Base-by-base conservation (phyloP, 2,329 filamentous ascomycete species). In the Pseudomassariella vexata region DNA sequence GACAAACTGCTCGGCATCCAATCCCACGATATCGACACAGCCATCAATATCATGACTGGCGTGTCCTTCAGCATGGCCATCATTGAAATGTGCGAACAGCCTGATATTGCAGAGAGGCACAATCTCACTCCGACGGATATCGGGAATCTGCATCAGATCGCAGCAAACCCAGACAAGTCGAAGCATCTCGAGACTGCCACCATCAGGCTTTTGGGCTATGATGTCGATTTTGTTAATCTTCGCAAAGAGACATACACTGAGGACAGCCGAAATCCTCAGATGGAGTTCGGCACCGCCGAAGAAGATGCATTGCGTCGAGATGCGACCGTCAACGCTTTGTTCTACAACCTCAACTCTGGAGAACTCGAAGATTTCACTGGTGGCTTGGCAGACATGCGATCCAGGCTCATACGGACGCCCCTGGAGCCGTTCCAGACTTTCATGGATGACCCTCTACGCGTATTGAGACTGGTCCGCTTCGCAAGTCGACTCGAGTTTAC, bases 161-260 rank as follows among this genome's bases (percentile, higher is more conserved):
- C 83, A 32, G 82, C 82, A 36, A 96, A 96, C 55, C 90, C 89
- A 1, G 88, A 95, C 50, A 95, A 95, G 62, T 95, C 88, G 14
- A 96, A 96, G 62, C 86, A 96, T 53, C 73, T 96, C 10, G 90
- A 94, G 59, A 96, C 90, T 0, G 85, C 87, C 29, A 94, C 87
- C 8, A 87, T 85, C 16, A 83, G 73, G 43, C 79, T 96, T 36
- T 80, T 95, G 49, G 87, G 84, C 1, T 70, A 94, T 29, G 90
- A 96, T 51, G 74, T 95, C 28, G 90, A 98, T 54, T 80, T 98
- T 51, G 92, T 98, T 47, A 98, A 96, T 54, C 66, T 96, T 28
- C 76, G 90, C 27, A 94, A 88, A 53, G 92, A 96, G 62, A 89
- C 82, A 1, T 96, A 96, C 48, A 74, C 80, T 1, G 81, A 86